Percentiles rank a stretch among this genome's conserved stretches.
Conservation (phyloP, 306 rosid species). For the Boehmeria nivea region DNA sequence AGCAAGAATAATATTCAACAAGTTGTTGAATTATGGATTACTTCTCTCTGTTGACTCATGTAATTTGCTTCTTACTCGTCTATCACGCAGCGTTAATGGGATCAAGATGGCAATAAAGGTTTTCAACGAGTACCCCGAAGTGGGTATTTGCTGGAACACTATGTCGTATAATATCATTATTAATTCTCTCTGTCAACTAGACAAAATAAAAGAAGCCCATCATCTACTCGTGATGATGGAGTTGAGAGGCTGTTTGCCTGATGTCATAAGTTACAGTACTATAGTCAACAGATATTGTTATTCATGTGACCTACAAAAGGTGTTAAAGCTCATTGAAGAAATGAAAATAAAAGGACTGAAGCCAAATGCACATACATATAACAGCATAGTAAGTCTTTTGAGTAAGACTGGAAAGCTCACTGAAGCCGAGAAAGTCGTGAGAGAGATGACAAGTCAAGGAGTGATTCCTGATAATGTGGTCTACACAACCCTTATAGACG, state of each 20-base stretch:
- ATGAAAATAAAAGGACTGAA: slow-evolving; percentile 53
- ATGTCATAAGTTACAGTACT: slow-evolving; percentile 75
- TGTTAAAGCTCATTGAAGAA: slow-evolving; percentile 62
- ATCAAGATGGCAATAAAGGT: slow-evolving; percentile 38
- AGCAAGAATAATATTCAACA: slow-evolving; percentile 57
- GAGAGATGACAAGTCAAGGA: slow-evolving; percentile 49
- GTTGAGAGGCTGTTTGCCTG: slow-evolving; percentile 51
- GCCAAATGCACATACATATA: slow-evolving; percentile 57
- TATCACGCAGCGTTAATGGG: slow-evolving; percentile 38
- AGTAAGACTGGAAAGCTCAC: slow-evolving; percentile 48
- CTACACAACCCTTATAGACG: slow-evolving; percentile 68
- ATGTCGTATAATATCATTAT: slow-evolving; percentile 60
- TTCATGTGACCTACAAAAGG: slow-evolving; percentile 47
- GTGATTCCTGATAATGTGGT: slow-evolving; percentile 64
- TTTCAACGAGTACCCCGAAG: slow-evolving; percentile 52
- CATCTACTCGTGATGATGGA: slow-evolving; percentile 67
- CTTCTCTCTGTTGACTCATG: slow-evolving; percentile 65
- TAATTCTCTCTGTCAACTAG: slow-evolving; percentile 53
- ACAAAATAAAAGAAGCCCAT: slow-evolving; percentile 70
- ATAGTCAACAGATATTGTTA: slow-evolving; percentile 63
- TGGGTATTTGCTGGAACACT: slow-evolving; percentile 67
- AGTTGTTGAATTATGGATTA: slow-evolving; percentile 56
- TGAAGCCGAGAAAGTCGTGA: slow-evolving; percentile 53
- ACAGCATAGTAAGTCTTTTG: slow-evolving; percentile 53
- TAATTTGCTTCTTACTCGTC: slow-evolving; percentile 57